Evolutionary conservation across 2,329 filamentous ascomycete genomes (phyloP).

Genomic region (Xylariaceae sp.): DNA sequence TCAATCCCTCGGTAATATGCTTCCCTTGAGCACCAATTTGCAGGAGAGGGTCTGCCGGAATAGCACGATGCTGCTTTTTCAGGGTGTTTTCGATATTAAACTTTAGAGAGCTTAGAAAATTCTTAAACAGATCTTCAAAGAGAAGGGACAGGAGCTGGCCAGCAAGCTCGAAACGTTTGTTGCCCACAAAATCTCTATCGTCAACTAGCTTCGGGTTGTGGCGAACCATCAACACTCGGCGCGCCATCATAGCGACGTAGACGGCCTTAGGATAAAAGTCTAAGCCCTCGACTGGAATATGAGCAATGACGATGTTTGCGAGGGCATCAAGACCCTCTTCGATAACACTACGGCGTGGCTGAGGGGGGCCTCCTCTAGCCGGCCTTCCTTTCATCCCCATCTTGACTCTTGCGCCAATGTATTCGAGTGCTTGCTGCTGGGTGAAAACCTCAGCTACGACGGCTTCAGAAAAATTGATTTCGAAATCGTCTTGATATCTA

Average conservation of each 20-base stretch:
- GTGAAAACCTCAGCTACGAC: constrained; percentile 81
- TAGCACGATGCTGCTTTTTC: constrained; percentile 86
- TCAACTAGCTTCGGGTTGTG: constrained; percentile 87
- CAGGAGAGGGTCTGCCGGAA: constrained; percentile 80
- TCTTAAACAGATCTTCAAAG: constrained; percentile 98
- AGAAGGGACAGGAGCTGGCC: constrained; percentile 89
- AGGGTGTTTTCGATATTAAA: constrained; percentile 92
- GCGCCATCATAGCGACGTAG: constrained; percentile 95
- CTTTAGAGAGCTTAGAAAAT: constrained; percentile 84
- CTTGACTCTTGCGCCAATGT: constrained; percentile 81
- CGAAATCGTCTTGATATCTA: constrained; percentile 89
- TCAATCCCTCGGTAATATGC: constrained; percentile 87
- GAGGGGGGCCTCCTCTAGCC: constrained; percentile 45
- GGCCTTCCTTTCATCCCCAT: constrained; percentile 66
- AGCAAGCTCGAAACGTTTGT: constrained; percentile 91
- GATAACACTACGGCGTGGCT: constrained; percentile 70
- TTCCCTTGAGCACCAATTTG: constrained; percentile 81
- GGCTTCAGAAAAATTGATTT: constrained; percentile 91
- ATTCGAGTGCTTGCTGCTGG: constrained; percentile 92
- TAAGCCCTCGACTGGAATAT: constrained; percentile 84
- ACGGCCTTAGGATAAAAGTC: constrained; percentile 97
- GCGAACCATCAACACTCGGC: constrained; percentile 91
- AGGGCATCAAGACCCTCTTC: constrained; percentile 92
- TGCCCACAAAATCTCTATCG: constrained; percentile 95
- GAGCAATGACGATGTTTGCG: constrained; percentile 87